Conservation (phyloP, 2,329 filamentous ascomycete species). For the Colletotrichum musicola region DNA sequence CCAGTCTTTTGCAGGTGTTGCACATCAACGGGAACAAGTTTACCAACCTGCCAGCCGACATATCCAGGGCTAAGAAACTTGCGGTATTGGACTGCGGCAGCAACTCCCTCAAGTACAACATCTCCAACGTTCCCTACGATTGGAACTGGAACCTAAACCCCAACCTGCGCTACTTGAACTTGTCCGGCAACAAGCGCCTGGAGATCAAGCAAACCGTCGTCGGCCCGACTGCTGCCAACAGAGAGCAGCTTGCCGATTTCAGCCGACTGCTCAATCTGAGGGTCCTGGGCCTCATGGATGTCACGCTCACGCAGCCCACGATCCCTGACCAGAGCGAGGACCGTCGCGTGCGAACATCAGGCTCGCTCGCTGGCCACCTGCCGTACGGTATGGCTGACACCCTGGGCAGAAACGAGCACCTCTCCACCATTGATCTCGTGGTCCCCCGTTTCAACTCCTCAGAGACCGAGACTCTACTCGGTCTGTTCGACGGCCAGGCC, state of each 20-base stretch:
- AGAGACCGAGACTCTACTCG: constrained; percentile 89
- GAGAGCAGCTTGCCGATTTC: constrained; percentile 87
- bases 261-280: constrained; percentile 85
- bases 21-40: constrained; percentile 99
- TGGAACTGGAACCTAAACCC: constrained; percentile 99
- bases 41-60: constrained; percentile 93
- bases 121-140: constrained; percentile 98
- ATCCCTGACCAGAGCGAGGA: constrained; percentile 97
- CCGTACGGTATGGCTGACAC: constrained; percentile 98
- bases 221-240: constrained; percentile 66
- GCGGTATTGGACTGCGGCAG: constrained; percentile 94
- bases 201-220: constrained; percentile 83
- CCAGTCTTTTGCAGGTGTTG: constrained; percentile 86
- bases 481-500: constrained; percentile 96
- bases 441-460: constrained; percentile 91
- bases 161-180: constrained; percentile 92
- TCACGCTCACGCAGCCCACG: constrained; percentile 91
- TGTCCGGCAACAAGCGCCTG: constrained; percentile 95
- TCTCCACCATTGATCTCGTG: constrained; percentile 96
- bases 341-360: constrained; percentile 93
- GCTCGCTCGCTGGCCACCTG: constrained; percentile 90
- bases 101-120: constrained; percentile 97
- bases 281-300: constrained; percentile 95
- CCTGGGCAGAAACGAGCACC: constrained; percentile 90
- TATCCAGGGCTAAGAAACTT: constrained; percentile 93